phyloP scores from a whole-genome alignment of 2,329 filamentous ascomycete genomes.

The Fusarium sp. region DNA sequence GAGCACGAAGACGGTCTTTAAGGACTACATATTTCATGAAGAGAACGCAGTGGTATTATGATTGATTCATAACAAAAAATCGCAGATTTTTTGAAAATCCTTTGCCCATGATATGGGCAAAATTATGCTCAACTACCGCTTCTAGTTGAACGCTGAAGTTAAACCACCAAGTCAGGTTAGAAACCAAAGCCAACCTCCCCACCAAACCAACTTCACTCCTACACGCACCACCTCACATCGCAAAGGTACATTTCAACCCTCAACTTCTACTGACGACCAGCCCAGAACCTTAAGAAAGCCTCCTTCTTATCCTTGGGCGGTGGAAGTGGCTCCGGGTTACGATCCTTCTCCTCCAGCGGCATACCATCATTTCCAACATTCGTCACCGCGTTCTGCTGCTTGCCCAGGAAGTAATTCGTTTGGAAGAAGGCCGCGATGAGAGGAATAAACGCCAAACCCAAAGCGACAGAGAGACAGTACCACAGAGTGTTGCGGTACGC shows the following conservation, averaged over 20 bases:
- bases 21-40: not conserved
- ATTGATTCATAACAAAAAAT: not conserved
- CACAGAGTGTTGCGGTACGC: slow-evolving; percentile 50
- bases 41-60: not conserved
- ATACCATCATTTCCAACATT: slow-evolving; percentile 44
- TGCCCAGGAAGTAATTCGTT: slow-evolving; percentile 52
- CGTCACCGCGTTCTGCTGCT: slow-evolving; percentile 47
- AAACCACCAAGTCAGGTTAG: not conserved
- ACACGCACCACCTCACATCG: too few relatives aligned
- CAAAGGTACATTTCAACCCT: not conserved
- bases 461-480: slow-evolving; percentile 48
- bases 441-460: slow-evolving; percentile 49
- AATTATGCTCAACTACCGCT: not conserved
- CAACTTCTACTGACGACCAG: slow-evolving; percentile 14
- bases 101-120: not conserved
- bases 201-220: not conserved
- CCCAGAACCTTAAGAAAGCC: slow-evolving; percentile 45
- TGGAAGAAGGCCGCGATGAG: slow-evolving; percentile 52
- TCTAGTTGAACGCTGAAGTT: not conserved
- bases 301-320: slow-evolving; percentile 38
- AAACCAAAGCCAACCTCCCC: not conserved
- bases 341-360: slow-evolving; percentile 34
- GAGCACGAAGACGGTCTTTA: not conserved
- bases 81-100: not conserved
- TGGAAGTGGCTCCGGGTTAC: slow-evolving; percentile 29